Percentiles rank a stretch among this genome's conserved stretches.
These are phyloP conservation scores for Delonix regia DNA, from an alignment of 306 rosid species.

Conservation along the genomic window DNA sequence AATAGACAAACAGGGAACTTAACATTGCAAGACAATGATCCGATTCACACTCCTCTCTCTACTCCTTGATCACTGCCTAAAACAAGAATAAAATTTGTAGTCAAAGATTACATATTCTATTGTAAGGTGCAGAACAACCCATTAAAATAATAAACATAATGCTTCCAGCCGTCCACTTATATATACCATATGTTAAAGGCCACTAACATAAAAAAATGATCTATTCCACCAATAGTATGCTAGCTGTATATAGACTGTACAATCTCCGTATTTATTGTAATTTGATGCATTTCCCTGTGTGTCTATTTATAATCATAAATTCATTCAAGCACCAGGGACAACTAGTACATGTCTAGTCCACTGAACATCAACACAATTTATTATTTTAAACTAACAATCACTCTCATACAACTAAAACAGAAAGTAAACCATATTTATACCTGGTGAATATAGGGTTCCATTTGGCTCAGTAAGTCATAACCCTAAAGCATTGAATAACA, in stretches of 20 bases:
- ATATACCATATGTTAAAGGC: background rate
- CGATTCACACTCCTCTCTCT: background rate
- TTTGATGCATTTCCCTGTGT: background rate
- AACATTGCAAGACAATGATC: background rate
- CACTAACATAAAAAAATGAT: background rate
- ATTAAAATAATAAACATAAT: background rate
- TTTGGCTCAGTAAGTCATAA: conserved; percentile 76
- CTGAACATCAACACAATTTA: background rate
- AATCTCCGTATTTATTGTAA: background rate
- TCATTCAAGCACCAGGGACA: background rate
- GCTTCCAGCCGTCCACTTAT: background rate
- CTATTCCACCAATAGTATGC: background rate
- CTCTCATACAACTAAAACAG: background rate
- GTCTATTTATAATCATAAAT: background rate
- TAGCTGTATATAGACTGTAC: background rate
- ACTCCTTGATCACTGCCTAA: background rate
- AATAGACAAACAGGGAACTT: background rate
- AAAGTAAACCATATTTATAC: conserved; percentile 47
- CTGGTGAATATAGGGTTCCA: conserved; percentile 99
- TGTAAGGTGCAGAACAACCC: background rate
- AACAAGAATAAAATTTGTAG: background rate
- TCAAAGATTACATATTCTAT: background rate
- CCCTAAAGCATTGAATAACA: conserved; percentile 64
- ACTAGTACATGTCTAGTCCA: background rate
- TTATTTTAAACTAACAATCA: background rate